Percentiles rank a stretch among this genome's conserved stretches.
Evolutionary conservation across 2,329 filamentous ascomycete genomes (phyloP).

Genomic region (Fusarium anguioides): DNA sequence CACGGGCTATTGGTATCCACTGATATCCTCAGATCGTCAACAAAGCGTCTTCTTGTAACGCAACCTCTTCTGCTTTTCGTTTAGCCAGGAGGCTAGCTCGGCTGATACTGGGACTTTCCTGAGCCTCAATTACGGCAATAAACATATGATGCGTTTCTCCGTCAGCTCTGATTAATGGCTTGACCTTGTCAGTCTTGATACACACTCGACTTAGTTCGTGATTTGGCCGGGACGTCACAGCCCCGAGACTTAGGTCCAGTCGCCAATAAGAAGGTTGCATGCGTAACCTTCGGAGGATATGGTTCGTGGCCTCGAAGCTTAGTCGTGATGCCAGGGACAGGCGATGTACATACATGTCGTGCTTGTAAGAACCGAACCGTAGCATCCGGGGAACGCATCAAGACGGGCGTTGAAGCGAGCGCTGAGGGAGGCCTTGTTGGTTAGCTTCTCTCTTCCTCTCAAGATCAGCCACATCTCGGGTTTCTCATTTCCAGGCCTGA

Average conservation of each 20-base stretch:
- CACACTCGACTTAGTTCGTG: background rate
- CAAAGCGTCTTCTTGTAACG: background rate
- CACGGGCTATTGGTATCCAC: constrained; percentile 3
- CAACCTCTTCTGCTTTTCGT: constrained; percentile 16
- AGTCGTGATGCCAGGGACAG: constrained; percentile 30
- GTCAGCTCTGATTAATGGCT: constrained; percentile 32
- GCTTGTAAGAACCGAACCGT: constrained; percentile 15
- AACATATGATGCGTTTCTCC: constrained; percentile 6
- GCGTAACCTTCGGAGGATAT: constrained; percentile 28
- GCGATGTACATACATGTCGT: constrained; percentile 13
- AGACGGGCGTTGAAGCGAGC: constrained; percentile 26
- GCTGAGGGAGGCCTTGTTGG: constrained; percentile 3
- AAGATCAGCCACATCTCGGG: constrained; percentile 26
- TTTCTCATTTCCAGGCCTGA: constrained; percentile 25
- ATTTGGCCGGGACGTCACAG: constrained; percentile 27
- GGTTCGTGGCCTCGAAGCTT: constrained; percentile 37
- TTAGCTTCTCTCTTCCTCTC: constrained; percentile 17
- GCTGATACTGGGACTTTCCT: constrained; percentile 5
- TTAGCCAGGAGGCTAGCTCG: constrained; percentile 27
- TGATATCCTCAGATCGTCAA: constrained; percentile 2
- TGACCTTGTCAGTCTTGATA: background rate
- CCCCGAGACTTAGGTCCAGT: constrained; percentile 11
- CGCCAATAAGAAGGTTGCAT: constrained; percentile 29
- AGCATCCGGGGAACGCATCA: constrained; percentile 29
- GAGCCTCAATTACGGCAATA: constrained; percentile 39